A percentile compares a stretch with the other conserved stretches of the same genome.
Evolutionary conservation across 2,329 filamentous ascomycete species (phyloP).

Genomic region (Ambrosiella cleistominuta): DNA sequence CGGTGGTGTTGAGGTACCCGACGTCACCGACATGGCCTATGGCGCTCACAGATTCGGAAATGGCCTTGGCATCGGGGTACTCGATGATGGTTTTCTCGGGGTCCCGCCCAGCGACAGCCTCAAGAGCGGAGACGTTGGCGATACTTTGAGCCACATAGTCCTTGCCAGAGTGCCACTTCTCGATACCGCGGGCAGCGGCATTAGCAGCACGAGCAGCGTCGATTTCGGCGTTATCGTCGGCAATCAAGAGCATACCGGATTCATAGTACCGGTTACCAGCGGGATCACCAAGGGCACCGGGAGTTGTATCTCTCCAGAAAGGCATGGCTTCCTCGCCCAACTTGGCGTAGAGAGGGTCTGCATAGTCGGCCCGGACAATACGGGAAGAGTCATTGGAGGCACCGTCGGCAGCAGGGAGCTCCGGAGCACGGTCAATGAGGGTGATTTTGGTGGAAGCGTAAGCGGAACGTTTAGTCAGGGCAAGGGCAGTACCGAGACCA

Average conservation of each 20-base stretch:
- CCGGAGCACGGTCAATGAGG: constrained; percentile 37
- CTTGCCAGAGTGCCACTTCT: constrained; percentile 30
- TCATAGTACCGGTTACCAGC: constrained; percentile 52
- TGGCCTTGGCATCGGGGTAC: constrained; percentile 27
- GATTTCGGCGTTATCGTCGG: constrained; percentile 27
- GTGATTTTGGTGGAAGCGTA: constrained; percentile 39
- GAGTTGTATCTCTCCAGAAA: constrained; percentile 43
- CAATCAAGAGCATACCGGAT: constrained; percentile 48
- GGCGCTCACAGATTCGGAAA: constrained; percentile 29
- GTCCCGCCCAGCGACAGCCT: constrained; percentile 21
- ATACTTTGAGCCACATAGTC: constrained; percentile 44
- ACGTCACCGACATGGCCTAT: constrained; percentile 38
- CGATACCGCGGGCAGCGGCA: constrained; percentile 47
- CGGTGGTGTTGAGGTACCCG: constrained; percentile 57
- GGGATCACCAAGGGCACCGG: constrained; percentile 28
- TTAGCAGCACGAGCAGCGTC: constrained; percentile 33
- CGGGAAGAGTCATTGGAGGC: constrained; percentile 46
- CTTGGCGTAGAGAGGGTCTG: constrained; percentile 55
- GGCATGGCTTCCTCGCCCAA: constrained; percentile 55
- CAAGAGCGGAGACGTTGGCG: constrained; percentile 40
- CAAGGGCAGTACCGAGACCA: constrained; percentile 44
- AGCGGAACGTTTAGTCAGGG: constrained; percentile 44
- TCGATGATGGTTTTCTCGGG: constrained; percentile 25
- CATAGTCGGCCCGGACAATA: constrained; percentile 60
- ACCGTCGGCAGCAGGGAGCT: constrained; percentile 43